These are phyloP conservation scores for Pythium aquatile DNA, from an alignment of 352 stramenopile genomes.

Conservation along the genomic window DNA sequence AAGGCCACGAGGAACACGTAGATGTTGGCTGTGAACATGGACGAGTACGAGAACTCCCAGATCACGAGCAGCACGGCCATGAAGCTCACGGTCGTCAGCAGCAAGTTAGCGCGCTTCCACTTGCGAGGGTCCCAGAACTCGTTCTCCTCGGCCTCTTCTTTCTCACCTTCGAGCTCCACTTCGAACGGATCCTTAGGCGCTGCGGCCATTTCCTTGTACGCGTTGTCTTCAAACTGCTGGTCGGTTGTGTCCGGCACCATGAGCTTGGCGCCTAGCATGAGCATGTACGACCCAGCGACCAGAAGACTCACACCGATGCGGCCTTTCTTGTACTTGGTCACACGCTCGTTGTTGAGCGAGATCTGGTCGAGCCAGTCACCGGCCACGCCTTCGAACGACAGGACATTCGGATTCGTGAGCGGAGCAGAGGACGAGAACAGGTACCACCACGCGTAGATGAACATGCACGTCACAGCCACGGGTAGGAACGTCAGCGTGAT, in stretches of 20 bases:
- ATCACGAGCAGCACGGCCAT: constrained; percentile 89
- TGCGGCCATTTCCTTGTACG: constrained; percentile 66
- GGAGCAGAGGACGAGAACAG: constrained; percentile 47
- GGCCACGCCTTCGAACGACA: constrained; percentile 83
- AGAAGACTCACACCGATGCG: constrained; percentile 85
- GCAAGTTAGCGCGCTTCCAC: constrained; percentile 93
- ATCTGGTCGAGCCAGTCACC: constrained; percentile 89
- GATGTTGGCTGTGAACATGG: constrained; percentile 89
- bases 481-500: constrained; percentile 66
- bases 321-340: constrained; percentile 84
- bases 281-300: constrained; percentile 77
- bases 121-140: constrained; percentile 77
- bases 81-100: constrained; percentile 82
- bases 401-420: constrained; percentile 43
- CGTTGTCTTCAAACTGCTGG: constrained; percentile 69
- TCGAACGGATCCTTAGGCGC: constrained; percentile 50
- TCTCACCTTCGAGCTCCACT: constrained; percentile 51
- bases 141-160: constrained; percentile 55
- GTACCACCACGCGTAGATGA: constrained; percentile 88
- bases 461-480: constrained; percentile 42
- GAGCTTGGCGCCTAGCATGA: constrained; percentile 59
- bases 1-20: constrained; percentile 91
- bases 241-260: constrained; percentile 87
- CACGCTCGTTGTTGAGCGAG: constrained; percentile 70
- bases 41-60: constrained; percentile 97